Base-by-base conservation (phyloP, 352 stramenopile genomes). In the Globisporangium nagaii region DNA sequence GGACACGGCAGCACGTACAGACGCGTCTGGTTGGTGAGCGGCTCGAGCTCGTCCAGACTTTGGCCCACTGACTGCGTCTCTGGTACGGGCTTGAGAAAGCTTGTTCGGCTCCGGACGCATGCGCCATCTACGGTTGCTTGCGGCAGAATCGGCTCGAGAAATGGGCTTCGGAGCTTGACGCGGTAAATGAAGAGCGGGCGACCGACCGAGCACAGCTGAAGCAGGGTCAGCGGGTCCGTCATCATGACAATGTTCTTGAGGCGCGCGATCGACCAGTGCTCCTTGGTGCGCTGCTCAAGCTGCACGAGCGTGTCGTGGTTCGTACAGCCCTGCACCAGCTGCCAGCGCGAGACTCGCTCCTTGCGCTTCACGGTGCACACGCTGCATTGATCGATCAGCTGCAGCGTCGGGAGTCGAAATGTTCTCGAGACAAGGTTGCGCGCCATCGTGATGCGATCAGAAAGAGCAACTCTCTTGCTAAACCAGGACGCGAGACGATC, bases 211-310 rank as follows among this genome's bases (percentile, higher is more conserved):
- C 50, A 63, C 17, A 75, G 10, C 3, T 43, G 60, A 19, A 67
- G 13, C 11, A 72, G 54, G 30, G 49, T 45, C 31, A 66, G 31
- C 15, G 67, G 67, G 11, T 75, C 67, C 1, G 63, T 66, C 44
- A 75, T 60, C 20, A 62, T 39, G 27, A 50, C 60, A 24, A 75
- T 65, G 43, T 75, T 72, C 24, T 53, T 63, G 41, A 75, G 61
- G 3, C 64, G 62, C 3, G 65, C 40, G 30, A 73, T 53, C 3
- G 64, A 68, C 64, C 55, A 69, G 4, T 68, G 31, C 34, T 56
- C 56, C 9, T 49, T 60, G 11, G 61, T 56, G 13, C 68, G 58
- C 7, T 44, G 42, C 11, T 64, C 48, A 9, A 73, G 3, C 6
- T 56, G 63, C 56, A 65, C 27, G 53, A 62, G 37, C 56, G 12